These are phyloP conservation scores for Scenedesmus sp. DNA, from an alignment of 163 green algal genomes.

Conservation along the genomic window DNA sequence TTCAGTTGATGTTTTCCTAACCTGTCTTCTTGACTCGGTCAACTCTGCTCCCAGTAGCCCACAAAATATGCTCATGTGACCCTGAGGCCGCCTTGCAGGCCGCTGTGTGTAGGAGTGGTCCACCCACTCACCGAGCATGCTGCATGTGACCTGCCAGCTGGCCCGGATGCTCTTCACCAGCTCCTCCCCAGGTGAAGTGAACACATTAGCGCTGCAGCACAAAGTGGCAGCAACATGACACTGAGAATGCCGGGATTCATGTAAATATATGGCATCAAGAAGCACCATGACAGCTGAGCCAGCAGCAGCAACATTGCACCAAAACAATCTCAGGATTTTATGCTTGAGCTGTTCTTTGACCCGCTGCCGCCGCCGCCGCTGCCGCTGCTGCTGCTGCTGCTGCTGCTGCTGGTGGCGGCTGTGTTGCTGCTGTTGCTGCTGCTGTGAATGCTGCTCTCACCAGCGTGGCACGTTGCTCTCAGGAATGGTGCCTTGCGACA, in stretches of 20 bases:
- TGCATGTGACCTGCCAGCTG: slow-evolving; percentile 32
- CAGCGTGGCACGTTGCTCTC: slow-evolving; percentile 29
- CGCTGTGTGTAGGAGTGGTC: too few species aligned
- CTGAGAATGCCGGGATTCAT: too few species aligned
- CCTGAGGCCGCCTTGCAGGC: too few species aligned
- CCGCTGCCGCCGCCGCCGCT: background rate
- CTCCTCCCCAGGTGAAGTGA: slow-evolving; percentile 3
- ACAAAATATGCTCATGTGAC: too few species aligned
- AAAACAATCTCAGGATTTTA: too few species aligned
- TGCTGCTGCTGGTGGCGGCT: background rate
- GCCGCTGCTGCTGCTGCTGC: slow-evolving; percentile 27
- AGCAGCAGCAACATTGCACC: background rate
- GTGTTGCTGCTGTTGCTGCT: background rate
- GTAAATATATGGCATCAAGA: too few species aligned
- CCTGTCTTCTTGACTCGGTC: too few species aligned
- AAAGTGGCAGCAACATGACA: background rate
- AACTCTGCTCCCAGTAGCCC: too few species aligned
- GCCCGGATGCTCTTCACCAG: slow-evolving; percentile 17
- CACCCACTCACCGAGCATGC: slow-evolving; percentile 40
- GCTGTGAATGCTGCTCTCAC: slow-evolving; percentile 1
- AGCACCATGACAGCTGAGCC: too few species aligned
- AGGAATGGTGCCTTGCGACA: slow-evolving; percentile 23
- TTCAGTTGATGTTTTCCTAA: too few species aligned
- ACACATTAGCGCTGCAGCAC: slow-evolving; percentile 22
- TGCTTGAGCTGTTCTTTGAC: too few species aligned